phyloP scores from a whole-genome alignment of 345 rosid genomes.

The Salix caprea region DNA sequence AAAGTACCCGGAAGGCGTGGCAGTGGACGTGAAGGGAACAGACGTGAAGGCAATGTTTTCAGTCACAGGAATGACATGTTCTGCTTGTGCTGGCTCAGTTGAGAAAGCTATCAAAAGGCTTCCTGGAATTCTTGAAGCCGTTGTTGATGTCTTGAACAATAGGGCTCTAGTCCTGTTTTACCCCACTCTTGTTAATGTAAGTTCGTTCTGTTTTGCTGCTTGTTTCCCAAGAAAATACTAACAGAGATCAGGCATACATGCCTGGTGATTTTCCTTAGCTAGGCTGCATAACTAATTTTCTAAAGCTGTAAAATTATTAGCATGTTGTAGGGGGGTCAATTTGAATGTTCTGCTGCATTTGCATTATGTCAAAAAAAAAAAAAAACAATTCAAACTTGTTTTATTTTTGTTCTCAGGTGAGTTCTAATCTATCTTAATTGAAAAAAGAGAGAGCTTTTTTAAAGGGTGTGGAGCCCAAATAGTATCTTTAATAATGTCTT shows the following conservation, averaged over 20 bases:
- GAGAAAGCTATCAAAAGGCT: slow-evolving; percentile 88
- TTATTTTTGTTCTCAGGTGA: neutral
- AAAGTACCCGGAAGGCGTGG: slow-evolving; percentile 51
- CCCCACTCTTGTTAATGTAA: slow-evolving; percentile 54
- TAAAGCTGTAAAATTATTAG: no score
- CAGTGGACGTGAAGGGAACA: slow-evolving; percentile 23
- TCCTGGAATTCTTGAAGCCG: slow-evolving; percentile 67
- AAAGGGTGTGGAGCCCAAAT: no score
- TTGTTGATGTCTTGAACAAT: slow-evolving; percentile 63
- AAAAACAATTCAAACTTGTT: neutral
- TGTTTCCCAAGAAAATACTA: neutral
- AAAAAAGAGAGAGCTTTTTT: no score
- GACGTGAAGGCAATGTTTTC: slow-evolving; percentile 53
- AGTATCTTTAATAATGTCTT: no score
- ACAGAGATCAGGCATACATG: slow-evolving; percentile 27
- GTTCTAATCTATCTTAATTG: neutral
- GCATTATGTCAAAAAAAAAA: neutral
- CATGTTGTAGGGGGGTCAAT: no score
- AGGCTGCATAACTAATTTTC: no score
- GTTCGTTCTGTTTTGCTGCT: slow-evolving; percentile 4
- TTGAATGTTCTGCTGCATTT: neutral
- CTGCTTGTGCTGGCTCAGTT: slow-evolving; percentile 93
- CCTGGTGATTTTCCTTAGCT: no score
- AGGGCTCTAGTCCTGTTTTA: slow-evolving; percentile 64
- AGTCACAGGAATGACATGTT: slow-evolving; percentile 80